A percentile compares a stretch with the other conserved stretches of the same genome.
These are phyloP conservation scores for Hemileccinum impolitum DNA, from an alignment of 768 basidiomycete species.

Conservation along the genomic window DNA sequence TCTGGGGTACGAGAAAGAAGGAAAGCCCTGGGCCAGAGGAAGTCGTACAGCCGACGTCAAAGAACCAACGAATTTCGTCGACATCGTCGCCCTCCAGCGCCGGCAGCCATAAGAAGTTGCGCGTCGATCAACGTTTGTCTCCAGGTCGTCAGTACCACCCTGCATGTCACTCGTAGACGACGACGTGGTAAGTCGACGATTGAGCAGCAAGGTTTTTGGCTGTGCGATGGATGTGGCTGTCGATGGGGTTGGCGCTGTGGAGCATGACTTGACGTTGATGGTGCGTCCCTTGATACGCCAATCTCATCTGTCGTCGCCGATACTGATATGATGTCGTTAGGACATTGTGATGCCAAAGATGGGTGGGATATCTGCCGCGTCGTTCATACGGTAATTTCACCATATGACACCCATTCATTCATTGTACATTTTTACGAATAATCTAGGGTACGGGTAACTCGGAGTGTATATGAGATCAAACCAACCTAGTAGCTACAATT, in stretches of 20 bases:
- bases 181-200: constrained; percentile 83
- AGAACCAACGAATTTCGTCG: constrained; percentile 19
- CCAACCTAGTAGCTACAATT: too few relatives aligned
- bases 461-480: too few relatives aligned
- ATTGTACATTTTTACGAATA: too few relatives aligned
- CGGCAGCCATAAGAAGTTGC: constrained; percentile 42
- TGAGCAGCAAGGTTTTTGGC: constrained; percentile 91
- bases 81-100: constrained; percentile 8
- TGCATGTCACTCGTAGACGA: constrained; percentile 93
- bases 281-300: constrained; percentile 39
- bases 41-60: constrained; percentile 39
- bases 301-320: background rate
- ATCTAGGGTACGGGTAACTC: too few relatives aligned
- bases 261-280: constrained; percentile 96
- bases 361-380: constrained; percentile 88
- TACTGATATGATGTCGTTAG: constrained; percentile 34
- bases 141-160: constrained; percentile 89
- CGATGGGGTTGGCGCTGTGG: constrained; percentile 89
- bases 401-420: constrained; percentile 94
- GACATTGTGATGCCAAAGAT: constrained; percentile 95
- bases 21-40: constrained; percentile 34
- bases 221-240: constrained; percentile 93
- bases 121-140: constrained; percentile 77
- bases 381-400: constrained; percentile 92
- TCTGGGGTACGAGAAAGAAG: constrained; percentile 24